Conservation (phyloP, 1,284 basidiomycete species). For the Ceratobasidium theobromae region DNA sequence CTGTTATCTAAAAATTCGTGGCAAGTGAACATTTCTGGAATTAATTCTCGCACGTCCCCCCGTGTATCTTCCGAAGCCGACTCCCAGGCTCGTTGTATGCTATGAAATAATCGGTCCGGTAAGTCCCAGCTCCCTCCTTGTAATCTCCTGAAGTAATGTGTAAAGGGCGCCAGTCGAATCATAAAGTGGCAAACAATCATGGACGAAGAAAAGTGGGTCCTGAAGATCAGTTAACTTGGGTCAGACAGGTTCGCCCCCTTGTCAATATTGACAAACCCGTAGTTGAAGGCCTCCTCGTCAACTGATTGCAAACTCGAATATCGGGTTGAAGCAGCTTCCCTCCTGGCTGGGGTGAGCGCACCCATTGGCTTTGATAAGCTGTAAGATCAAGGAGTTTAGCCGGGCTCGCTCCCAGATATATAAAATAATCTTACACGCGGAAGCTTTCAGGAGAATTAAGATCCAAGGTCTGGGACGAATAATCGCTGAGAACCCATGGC, state of each 20-base stretch:
- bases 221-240: slow-evolving; percentile 37
- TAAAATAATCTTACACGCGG: slow-evolving; percentile 62
- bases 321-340: slow-evolving; percentile 70
- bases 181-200: slow-evolving; percentile 97
- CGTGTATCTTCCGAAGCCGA: slow-evolving; percentile 86
- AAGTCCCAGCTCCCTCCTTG: slow-evolving; percentile 95
- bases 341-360: slow-evolving; percentile 72
- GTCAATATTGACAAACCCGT: slow-evolving; percentile 48
- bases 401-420: neutral
- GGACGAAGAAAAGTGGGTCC: slow-evolving; percentile 94
- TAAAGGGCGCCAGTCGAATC: slow-evolving; percentile 87
- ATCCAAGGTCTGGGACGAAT: slow-evolving; percentile 73
- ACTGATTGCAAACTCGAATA: slow-evolving; percentile 80
- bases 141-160: slow-evolving; percentile 87
- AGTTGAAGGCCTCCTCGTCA: slow-evolving; percentile 85
- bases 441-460: slow-evolving; percentile 65
- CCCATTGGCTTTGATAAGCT: slow-evolving; percentile 90
- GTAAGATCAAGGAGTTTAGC: neutral
- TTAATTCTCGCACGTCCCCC: slow-evolving; percentile 92
- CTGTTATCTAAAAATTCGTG: slow-evolving; percentile 75
- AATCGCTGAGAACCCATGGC: slow-evolving; percentile 88
- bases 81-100: slow-evolving; percentile 74
- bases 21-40: slow-evolving; percentile 88
- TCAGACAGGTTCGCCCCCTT: slow-evolving; percentile 6
- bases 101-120: slow-evolving; percentile 90